Base-by-base conservation (phyloP, 192 early-diverging fungal genomes). In the Thoreauomyces humboldtii region DNA sequence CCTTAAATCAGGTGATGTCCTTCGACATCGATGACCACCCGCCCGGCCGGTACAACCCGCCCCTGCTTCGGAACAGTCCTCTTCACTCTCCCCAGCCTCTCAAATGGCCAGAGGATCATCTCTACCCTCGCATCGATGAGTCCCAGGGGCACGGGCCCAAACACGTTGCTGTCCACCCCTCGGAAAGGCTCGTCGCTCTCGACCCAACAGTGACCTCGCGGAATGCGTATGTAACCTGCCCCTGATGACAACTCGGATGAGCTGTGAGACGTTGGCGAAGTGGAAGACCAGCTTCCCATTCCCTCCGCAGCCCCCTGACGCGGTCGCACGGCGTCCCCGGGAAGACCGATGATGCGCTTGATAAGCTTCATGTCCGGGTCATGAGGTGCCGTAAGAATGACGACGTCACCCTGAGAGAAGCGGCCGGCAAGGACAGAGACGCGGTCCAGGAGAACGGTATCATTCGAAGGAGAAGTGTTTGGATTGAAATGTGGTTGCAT, bases 111-210 rank as follows among this genome's bases (percentile, higher is more conserved):
- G 19, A 91, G 34, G 9, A 91, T 79, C 27, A 69, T 63, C 2
- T 76, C 67, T 6, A 85, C 88, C 29, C 77, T 85, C 7, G 82
- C 73, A 29, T 66, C 78, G 17, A 92, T 74, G 7, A 92, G 72
- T 1, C 82, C 89, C 44, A 92, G 61, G 1, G 91, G 88, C 73
- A 88, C 84, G 0, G 90, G 86, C 43, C 92, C 92, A 70, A 88
- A 92, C 12, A 73, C 59, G 72, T 90, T 92, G 65, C 90, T 92
- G 48, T 93, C 92, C 45, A 73, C 78, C 51, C 87, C 89, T 61
- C 91, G 89, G 67, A 89, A 93, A 35, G 80, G 79, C 68, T 93
- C 91, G 67, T 93, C 91, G 32, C 88, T 87, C 66, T 93, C 92
- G 42, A 92, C 76, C 92, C 92, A 93, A 66, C 86, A 89, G 60